phyloP scores from a whole-genome alignment of 768 basidiomycete species.

The Suillus subalutaceus region DNA sequence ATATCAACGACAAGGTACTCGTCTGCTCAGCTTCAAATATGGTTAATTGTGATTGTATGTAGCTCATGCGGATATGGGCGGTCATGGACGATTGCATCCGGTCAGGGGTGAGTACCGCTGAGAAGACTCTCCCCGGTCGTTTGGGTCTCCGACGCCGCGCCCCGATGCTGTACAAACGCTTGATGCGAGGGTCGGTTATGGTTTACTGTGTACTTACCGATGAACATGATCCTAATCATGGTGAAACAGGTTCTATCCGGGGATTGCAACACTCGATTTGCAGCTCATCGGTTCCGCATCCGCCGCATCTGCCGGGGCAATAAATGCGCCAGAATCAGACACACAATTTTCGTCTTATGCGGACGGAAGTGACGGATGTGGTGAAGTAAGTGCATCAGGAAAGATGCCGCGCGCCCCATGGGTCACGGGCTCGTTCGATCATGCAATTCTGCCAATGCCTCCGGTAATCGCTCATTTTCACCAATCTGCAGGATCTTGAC shows the following conservation, averaged over 20 bases:
- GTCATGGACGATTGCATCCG: conserved; percentile 95
- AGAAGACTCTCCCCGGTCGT: conserved; percentile 85
- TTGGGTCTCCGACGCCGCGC: conserved; percentile 79
- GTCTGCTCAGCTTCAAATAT: conserved; percentile 6
- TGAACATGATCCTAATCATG: conserved; percentile 23
- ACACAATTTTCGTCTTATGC: neutral
- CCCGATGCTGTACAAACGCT: conserved; percentile 84
- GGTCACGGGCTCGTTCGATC: conserved; percentile 79
- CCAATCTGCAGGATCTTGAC: conserved; percentile 12
- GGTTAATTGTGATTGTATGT: conserved; percentile 2
- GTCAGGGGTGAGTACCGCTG: conserved; percentile 78
- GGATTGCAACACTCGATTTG: conserved; percentile 40
- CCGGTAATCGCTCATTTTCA: conserved; percentile 54
- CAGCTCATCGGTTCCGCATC: conserved; percentile 38
- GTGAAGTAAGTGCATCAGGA: conserved; percentile 8
- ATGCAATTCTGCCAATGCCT: conserved; percentile 79
- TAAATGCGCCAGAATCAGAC: conserved; percentile 27
- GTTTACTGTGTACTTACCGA: neutral
- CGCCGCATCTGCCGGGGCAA: conserved; percentile 20
- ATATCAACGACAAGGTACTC: conserved; percentile 72
- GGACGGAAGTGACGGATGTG: conserved; percentile 10
- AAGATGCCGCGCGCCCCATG: conserved; percentile 32
- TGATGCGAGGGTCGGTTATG: conserved; percentile 78
- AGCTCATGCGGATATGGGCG: conserved; percentile 79
- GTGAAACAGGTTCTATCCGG: conserved; percentile 50